phyloP scores from a whole-genome alignment of 2,329 filamentous ascomycete species.

The Scytalidium sp. region DNA sequence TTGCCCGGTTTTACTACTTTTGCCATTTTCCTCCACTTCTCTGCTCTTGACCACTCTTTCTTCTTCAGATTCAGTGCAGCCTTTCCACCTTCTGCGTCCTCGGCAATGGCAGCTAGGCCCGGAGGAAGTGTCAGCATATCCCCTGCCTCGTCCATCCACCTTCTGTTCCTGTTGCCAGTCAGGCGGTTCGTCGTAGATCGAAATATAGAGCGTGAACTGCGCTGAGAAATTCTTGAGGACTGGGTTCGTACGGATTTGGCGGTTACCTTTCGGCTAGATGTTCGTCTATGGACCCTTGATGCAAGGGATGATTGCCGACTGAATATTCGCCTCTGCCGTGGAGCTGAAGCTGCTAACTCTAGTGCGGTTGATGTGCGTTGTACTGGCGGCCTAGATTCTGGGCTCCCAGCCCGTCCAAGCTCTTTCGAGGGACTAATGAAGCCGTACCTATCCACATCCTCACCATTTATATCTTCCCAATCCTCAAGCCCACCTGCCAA shows the following conservation, averaged over 20 bases:
- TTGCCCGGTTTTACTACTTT: slow-evolving; percentile 49
- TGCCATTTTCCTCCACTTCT: slow-evolving; percentile 68
- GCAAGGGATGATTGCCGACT: slow-evolving; percentile 22
- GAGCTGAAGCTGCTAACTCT: slow-evolving; percentile 26
- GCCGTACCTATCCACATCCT: slow-evolving; percentile 64
- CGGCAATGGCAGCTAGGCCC: slow-evolving; percentile 51
- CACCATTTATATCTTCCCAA: slow-evolving; percentile 61
- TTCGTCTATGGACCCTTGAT: slow-evolving; percentile 23
- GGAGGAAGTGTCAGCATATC: slow-evolving; percentile 62
- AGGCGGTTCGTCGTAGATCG: slow-evolving; percentile 57
- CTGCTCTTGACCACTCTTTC: slow-evolving; percentile 60
- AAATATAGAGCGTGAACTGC: slow-evolving; percentile 49
- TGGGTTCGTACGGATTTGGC: slow-evolving; percentile 58
- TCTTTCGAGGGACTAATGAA: slow-evolving; percentile 50
- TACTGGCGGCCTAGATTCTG: slow-evolving; percentile 23
- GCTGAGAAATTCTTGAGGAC: slow-evolving; percentile 22
- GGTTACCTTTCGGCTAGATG: slow-evolving; percentile 53
- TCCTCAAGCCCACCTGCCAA: slow-evolving; percentile 61
- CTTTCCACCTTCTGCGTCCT: slow-evolving; percentile 52
- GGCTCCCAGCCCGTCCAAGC: slow-evolving; percentile 33
- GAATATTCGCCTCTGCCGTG: slow-evolving; percentile 24
- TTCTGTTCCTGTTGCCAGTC: slow-evolving; percentile 58
- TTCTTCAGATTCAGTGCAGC: slow-evolving; percentile 54
- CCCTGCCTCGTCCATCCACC: slow-evolving; percentile 62
- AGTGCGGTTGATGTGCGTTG: slow-evolving; percentile 27